phyloP scores from a whole-genome alignment of 768 basidiomycete genomes.

The Sporobolomyces roseus region DNA sequence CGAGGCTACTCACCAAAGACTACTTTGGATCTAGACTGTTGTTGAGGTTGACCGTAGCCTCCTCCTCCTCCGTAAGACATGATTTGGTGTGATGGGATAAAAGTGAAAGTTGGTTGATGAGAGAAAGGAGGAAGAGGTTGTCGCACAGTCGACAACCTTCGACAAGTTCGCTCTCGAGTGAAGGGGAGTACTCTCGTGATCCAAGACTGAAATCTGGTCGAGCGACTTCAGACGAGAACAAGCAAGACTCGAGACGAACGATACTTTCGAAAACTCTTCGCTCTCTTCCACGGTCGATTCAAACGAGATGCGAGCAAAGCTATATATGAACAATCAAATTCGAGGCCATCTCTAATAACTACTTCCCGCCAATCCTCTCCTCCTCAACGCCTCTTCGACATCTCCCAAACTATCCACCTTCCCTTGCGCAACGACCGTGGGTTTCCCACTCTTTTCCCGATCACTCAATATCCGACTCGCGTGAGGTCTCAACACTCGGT shows the following conservation, averaged over 20 bases:
- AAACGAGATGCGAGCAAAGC: too few species aligned
- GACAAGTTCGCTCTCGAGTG: not conserved
- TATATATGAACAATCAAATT: too few species aligned
- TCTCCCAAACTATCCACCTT: constrained; percentile 65
- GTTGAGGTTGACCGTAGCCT: constrained; percentile 29
- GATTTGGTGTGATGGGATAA: not conserved
- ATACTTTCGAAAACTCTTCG: too few species aligned
- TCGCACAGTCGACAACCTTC: too few species aligned
- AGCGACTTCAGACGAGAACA: too few species aligned
- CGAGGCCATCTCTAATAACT: not conserved
- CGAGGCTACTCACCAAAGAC: constrained; percentile 33
- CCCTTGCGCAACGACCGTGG: constrained; percentile 81
- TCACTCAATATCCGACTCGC: constrained; percentile 37
- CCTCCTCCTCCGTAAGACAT: constrained; percentile 22
- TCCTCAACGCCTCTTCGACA: constrained; percentile 40
- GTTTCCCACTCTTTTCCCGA: constrained; percentile 54
- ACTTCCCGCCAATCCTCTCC: constrained; percentile 33
- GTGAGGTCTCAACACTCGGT: constrained; percentile 58
- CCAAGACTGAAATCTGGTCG: too few species aligned
- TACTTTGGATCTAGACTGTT: constrained; percentile 38
- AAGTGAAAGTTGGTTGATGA: constrained; percentile 4
- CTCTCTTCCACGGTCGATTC: too few species aligned
- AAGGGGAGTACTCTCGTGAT: too few species aligned
- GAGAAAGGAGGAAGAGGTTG: not conserved
- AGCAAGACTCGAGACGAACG: too few species aligned